Conservation (phyloP, 2,329 filamentous ascomycete genomes). For the Pseudogymnoascus sp. region DNA sequence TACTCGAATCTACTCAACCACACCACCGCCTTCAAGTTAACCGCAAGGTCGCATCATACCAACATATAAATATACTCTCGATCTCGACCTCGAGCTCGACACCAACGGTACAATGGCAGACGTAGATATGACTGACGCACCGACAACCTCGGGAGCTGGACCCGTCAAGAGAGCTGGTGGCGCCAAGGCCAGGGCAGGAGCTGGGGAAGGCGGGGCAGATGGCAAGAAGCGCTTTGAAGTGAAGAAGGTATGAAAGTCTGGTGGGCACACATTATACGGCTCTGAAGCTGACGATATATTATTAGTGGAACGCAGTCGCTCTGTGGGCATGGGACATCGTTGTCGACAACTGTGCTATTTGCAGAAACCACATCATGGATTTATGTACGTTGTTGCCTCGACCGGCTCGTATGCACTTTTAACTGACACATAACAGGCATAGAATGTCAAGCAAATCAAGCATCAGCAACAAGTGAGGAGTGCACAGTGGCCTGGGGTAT, state of each 20-base stretch:
- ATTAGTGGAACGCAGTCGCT: slow-evolving; percentile 93
- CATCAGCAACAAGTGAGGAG: slow-evolving; percentile 92
- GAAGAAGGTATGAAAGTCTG: slow-evolving; percentile 68
- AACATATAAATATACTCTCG: neutral
- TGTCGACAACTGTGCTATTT: slow-evolving; percentile 98
- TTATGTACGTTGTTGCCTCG: slow-evolving; percentile 56
- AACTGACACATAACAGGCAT: slow-evolving; percentile 53
- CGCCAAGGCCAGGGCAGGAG: slow-evolving; percentile 38
- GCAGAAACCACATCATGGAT: slow-evolving; percentile 99
- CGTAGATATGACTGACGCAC: slow-evolving; percentile 91
- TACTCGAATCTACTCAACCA: neutral
- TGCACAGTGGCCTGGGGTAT: slow-evolving; percentile 99
- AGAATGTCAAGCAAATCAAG: slow-evolving; percentile 97
- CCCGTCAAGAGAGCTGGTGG: slow-evolving; percentile 45
- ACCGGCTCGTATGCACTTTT: slow-evolving; percentile 10
- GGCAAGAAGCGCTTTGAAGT: slow-evolving; percentile 96
- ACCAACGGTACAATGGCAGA: slow-evolving; percentile 63
- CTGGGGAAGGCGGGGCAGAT: slow-evolving; percentile 45
- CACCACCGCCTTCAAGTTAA: neutral
- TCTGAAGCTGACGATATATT: neutral
- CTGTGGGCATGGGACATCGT: slow-evolving; percentile 99
- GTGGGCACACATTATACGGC: neutral
- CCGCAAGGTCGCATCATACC: neutral
- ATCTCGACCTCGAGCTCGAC: neutral
- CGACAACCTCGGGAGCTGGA: slow-evolving; percentile 40